phyloP scores from a whole-genome alignment of 2,329 filamentous ascomycete species.

The Rhynchosporium secalis region DNA sequence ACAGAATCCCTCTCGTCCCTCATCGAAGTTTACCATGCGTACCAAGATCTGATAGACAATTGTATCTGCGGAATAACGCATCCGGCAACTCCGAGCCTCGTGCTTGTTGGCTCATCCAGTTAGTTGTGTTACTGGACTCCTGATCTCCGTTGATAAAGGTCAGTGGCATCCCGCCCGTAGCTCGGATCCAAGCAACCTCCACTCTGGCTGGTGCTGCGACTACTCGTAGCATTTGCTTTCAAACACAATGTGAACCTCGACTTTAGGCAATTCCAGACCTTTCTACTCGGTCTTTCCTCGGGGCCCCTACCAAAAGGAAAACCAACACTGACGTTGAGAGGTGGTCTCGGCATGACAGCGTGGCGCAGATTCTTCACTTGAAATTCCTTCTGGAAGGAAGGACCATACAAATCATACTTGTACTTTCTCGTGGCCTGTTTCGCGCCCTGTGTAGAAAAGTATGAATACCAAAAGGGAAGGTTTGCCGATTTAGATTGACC shows the following conservation, averaged over 20 bases:
- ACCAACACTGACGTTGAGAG: neutral
- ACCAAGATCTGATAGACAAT: neutral
- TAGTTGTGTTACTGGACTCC: too few species aligned
- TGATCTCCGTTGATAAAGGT: neutral
- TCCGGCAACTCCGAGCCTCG: constrained; percentile 7
- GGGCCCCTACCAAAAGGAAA: neutral
- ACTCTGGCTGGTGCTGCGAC: neutral
- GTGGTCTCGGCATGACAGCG: constrained; percentile 13
- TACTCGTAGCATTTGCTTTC: neutral
- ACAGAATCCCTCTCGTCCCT: neutral
- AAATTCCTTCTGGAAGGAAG: neutral
- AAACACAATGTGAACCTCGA: constrained; percentile 11
- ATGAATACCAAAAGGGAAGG: constrained; percentile 6
- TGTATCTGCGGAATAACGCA: neutral
- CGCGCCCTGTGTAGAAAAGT: neutral
- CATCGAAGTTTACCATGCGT: neutral
- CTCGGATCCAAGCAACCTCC: neutral
- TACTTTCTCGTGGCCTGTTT: constrained; percentile 1
- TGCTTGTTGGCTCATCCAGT: neutral
- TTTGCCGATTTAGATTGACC: constrained; percentile 12
- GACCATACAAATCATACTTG: neutral
- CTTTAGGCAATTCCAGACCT: constrained; percentile 18
- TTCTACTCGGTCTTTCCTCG: constrained; percentile 21
- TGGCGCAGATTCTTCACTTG: constrained; percentile 10
- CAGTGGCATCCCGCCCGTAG: neutral